Evolutionary conservation across 345 rosid genomes (phyloP).

Genomic region (Eucalyptus regnans): DNA sequence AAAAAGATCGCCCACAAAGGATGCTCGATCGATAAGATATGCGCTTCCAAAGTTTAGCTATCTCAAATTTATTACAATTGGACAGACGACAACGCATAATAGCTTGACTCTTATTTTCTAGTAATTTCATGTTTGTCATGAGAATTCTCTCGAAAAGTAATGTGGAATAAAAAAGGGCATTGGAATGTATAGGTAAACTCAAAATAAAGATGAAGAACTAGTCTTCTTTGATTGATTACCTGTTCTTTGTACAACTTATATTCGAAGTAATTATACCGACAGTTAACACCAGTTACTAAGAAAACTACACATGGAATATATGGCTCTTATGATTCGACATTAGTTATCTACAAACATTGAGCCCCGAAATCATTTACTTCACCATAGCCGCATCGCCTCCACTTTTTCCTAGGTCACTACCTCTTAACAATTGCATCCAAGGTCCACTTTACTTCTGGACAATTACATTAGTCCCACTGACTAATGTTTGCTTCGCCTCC

Average conservation of each 20-base stretch:
- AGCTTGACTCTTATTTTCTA: neutral
- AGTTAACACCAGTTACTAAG: neutral
- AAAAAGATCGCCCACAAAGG: neutral
- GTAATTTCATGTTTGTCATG: neutral
- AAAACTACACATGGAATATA: neutral
- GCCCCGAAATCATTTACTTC: neutral
- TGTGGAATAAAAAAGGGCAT: neutral
- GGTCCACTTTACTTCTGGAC: neutral
- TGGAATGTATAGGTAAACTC: neutral
- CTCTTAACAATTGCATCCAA: neutral
- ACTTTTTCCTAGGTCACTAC: neutral
- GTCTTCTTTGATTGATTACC: neutral
- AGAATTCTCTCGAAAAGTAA: neutral
- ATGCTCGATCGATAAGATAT: neutral
- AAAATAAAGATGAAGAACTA: neutral
- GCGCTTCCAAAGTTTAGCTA: neutral
- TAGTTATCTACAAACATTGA: neutral
- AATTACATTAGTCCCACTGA: neutral
- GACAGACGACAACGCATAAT: accelerated
- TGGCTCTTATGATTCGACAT: neutral
- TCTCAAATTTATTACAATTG: neutral
- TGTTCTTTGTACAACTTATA: neutral
- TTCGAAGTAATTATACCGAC: neutral
- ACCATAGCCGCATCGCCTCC: neutral
- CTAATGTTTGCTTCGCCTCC: neutral